phyloP scores from a whole-genome alignment of 495 filamentous ascomycete species.

The Hypoxylon cercidicola region DNA sequence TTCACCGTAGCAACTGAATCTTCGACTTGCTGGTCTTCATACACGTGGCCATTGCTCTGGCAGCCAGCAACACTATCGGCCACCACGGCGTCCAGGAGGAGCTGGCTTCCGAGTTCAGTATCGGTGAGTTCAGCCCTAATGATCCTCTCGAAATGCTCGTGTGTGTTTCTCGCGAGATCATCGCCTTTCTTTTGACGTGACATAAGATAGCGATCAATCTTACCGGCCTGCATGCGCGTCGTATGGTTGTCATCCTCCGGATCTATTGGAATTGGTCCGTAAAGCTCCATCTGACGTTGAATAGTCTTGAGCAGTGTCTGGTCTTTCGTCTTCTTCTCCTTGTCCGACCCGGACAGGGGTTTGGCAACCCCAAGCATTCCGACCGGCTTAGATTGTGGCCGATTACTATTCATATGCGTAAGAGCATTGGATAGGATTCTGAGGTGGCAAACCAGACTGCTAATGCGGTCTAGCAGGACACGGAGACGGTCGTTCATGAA shows the following conservation, averaged over 20 bases:
- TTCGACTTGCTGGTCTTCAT: constrained; percentile 44
- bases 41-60: constrained; percentile 28
- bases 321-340: neutral
- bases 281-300: constrained; percentile 40
- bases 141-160: constrained; percentile 36
- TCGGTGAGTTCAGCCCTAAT: constrained; percentile 37
- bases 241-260: constrained; percentile 12
- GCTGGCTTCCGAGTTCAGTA: constrained; percentile 35
- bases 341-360: neutral
- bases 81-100: constrained; percentile 41
- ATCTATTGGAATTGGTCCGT: constrained; percentile 36
- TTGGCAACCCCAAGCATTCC: neutral
- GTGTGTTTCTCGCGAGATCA: constrained; percentile 37
- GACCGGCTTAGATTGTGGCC: neutral
- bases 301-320: constrained; percentile 26
- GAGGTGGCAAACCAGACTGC: constrained; percentile 38
- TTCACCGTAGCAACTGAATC: constrained; percentile 39
- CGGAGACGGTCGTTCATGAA: constrained; percentile 44
- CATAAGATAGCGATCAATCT: constrained; percentile 38
- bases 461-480: constrained; percentile 30
- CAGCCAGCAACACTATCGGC: constrained; percentile 33
- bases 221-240: constrained; percentile 3
- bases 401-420: constrained; percentile 14
- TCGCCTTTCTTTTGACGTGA: constrained; percentile 39
- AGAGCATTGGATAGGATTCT: constrained; percentile 27